Evolutionary conservation across 83 land plant species (phyloP).

Genomic region (Diphasiastrum complanatum): DNA sequence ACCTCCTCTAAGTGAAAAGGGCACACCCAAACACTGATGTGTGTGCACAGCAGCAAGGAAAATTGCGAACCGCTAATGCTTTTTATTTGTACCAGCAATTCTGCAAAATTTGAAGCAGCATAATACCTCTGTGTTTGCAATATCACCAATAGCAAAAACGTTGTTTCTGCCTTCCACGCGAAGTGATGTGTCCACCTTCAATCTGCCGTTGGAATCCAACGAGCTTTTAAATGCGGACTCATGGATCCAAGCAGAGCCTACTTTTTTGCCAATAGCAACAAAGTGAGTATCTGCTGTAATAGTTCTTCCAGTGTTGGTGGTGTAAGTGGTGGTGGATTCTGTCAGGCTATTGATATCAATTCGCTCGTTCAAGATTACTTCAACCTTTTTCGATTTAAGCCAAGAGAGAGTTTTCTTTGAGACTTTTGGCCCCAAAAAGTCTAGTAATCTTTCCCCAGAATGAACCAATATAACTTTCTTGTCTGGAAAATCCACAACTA

Average conservation of each 20-base stretch:
- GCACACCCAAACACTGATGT: too few relatives aligned
- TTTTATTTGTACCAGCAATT: too few relatives aligned
- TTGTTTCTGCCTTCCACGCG: slow-evolving; percentile 53
- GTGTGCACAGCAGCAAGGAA: too few relatives aligned
- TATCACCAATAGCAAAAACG: slow-evolving; percentile 79
- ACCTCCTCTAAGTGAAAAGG: too few relatives aligned
- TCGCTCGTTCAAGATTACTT: slow-evolving; percentile 52
- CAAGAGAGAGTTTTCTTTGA: slow-evolving; percentile 58
- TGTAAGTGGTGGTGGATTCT: slow-evolving; percentile 26
- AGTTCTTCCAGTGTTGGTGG: slow-evolving; percentile 44
- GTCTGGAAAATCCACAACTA: slow-evolving; percentile 67
- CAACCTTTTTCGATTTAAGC: slow-evolving; percentile 59
- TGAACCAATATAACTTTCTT: slow-evolving; percentile 78
- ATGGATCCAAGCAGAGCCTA: slow-evolving; percentile 64
- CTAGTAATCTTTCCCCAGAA: slow-evolving; percentile 53
- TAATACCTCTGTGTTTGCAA: slow-evolving; percentile 55
- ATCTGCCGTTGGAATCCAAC: slow-evolving; percentile 42
- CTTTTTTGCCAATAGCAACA: slow-evolving; percentile 48
- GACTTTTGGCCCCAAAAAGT: slow-evolving; percentile 69
- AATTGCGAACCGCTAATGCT: too few relatives aligned
- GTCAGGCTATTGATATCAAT: slow-evolving; percentile 30
- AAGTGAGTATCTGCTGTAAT: slow-evolving; percentile 72
- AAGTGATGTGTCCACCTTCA: slow-evolving; percentile 64
- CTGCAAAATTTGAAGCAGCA: too few relatives aligned
- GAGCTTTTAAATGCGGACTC: slow-evolving; percentile 36